A percentile compares a stretch with the other conserved stretches of the same genome.
phyloP scores from a whole-genome alignment of 179 eudicot genomes.

The Beta corolliflora region DNA sequence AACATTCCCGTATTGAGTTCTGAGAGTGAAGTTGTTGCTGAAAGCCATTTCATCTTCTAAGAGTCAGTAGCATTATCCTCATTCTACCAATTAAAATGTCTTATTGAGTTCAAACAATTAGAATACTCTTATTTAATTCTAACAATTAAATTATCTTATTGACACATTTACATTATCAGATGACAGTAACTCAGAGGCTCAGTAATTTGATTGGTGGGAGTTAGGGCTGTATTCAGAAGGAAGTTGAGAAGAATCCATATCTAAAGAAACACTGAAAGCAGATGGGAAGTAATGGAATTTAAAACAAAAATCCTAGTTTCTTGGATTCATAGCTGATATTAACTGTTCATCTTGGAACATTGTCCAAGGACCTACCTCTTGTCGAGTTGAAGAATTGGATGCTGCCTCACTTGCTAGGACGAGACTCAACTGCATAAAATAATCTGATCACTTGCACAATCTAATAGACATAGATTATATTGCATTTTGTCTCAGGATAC shows the following conservation, averaged over 20 bases:
- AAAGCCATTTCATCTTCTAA: not conserved
- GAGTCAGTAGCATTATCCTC: no score
- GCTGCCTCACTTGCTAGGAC: constrained; percentile 19
- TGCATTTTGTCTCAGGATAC: not conserved
- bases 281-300: constrained; percentile 8
- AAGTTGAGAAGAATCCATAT: constrained; percentile 17
- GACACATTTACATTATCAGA: no score
- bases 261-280: constrained; percentile 14
- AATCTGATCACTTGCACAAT: not conserved
- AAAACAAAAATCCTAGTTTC: not conserved
- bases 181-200: no score
- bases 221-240: not conserved
- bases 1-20: not conserved
- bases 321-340: not conserved
- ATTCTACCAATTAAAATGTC: not conserved
- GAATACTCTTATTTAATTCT: not conserved
- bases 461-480: not conserved
- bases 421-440: constrained; percentile 22
- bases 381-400: constrained; percentile 15
- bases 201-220: no score
- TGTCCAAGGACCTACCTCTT: constrained; percentile 26
- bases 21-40: not conserved
- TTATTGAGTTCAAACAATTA: not conserved
- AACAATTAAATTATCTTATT: no score
- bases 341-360: not conserved